phyloP scores from a whole-genome alignment of 805 yeast genomes.

The Yamadazyma akitaensis region DNA sequence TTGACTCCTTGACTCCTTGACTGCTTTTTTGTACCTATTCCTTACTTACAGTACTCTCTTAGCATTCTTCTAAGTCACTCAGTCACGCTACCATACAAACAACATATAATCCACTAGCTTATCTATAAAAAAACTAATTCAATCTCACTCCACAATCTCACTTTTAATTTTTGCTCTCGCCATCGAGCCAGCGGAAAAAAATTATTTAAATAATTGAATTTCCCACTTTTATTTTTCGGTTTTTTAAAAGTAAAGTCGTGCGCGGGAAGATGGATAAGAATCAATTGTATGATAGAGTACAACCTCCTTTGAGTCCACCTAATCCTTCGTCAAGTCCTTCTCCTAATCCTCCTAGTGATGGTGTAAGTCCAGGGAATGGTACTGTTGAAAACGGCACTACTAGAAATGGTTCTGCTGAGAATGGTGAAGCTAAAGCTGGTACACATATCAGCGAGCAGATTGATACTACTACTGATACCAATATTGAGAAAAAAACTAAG shows the following conservation, averaged over 20 bases:
- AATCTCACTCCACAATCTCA: background rate
- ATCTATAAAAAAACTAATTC: background rate
- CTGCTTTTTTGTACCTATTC: background rate
- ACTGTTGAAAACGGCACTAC: background rate
- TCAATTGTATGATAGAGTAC: slow-evolving; percentile 5
- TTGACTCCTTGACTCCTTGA: no score
- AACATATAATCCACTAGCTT: background rate
- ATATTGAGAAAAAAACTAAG: background rate
- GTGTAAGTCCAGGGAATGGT: slow-evolving; percentile 11
- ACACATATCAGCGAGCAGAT: background rate
- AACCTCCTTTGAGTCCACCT: slow-evolving; percentile 22
- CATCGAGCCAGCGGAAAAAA: slow-evolving; percentile 7
- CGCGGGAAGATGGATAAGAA: slow-evolving; percentile 10
- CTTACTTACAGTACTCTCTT: background rate
- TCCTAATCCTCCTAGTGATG: slow-evolving; percentile 26
- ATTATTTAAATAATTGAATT: slow-evolving; percentile 13
- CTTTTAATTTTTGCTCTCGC: slow-evolving; percentile 4
- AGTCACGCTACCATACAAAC: background rate
- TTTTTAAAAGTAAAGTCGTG: slow-evolving; percentile 8
- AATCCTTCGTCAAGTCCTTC: slow-evolving; percentile 46
- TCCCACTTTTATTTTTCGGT: slow-evolving; percentile 9
- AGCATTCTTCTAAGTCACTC: background rate
- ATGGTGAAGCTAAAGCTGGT: background rate
- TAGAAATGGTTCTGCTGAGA: background rate
- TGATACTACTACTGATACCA: background rate